These are phyloP conservation scores for Porogramme epimiltina DNA, from an alignment of 1,284 basidiomycete genomes.

Conservation along the genomic window DNA sequence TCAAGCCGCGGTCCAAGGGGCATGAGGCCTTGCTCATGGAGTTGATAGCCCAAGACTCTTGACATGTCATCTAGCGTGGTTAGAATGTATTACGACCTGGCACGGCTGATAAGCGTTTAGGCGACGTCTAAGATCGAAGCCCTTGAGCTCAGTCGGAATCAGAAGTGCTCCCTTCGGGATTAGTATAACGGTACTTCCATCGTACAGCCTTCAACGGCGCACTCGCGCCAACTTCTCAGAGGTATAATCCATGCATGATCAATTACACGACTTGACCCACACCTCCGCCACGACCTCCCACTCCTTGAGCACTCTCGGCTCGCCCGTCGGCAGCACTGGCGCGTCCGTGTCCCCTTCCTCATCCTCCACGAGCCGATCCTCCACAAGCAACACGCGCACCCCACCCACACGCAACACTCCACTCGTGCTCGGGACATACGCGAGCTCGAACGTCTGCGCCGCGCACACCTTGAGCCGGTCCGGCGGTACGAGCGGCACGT, in stretches of 20 bases:
- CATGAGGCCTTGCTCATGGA: conserved; percentile 19
- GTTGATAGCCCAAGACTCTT: too few species aligned
- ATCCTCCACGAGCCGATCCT: conserved; percentile 53
- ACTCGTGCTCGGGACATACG: conserved; percentile 52
- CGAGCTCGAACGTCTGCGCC: conserved; percentile 58
- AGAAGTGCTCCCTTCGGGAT: too few species aligned
- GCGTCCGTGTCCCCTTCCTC: conserved; percentile 41
- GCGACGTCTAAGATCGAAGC: too few species aligned
- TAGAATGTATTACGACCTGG: too few species aligned
- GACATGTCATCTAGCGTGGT: too few species aligned
- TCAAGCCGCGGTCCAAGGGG: conserved; percentile 22
- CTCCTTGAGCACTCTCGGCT: conserved; percentile 55
- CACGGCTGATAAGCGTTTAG: too few species aligned
- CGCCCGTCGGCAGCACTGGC: conserved; percentile 27
- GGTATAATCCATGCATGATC: conserved; percentile 4
- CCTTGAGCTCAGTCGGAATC: too few species aligned
- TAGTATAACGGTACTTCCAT: too few species aligned
- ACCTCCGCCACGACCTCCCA: conserved; percentile 70
- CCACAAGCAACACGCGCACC: conserved; percentile 59
- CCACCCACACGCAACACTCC: conserved; percentile 68
- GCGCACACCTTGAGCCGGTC: conserved; percentile 22
- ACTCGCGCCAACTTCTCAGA: too few species aligned
- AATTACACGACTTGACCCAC: conserved; percentile 59
- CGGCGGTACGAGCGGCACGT: conserved; percentile 28
- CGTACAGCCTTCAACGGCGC: too few species aligned